phyloP scores from a whole-genome alignment of 176 grass and related monocot species.

The Guadua angustifolia region DNA sequence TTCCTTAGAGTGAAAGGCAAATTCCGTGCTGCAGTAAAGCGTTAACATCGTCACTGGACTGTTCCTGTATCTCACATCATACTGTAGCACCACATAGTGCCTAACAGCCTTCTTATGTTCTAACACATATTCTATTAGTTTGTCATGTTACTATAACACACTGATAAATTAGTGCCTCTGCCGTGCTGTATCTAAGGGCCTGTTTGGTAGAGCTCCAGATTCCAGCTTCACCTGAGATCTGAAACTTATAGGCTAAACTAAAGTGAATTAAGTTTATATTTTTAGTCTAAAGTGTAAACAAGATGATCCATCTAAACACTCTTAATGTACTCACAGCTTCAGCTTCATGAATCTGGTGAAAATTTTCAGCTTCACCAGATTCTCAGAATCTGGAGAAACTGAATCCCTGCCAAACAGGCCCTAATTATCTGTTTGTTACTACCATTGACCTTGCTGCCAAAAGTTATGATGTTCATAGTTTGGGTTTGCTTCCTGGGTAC shows the following conservation, averaged over 20 bases:
- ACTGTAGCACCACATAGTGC: not conserved
- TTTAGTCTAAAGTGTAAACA: too few relatives aligned
- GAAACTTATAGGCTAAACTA: too few relatives aligned
- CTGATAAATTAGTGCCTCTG: not conserved
- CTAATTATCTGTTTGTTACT: constrained; percentile 24
- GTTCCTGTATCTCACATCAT: constrained; percentile 25
- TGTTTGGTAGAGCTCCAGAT: too few relatives aligned
- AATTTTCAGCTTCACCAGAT: too few relatives aligned
- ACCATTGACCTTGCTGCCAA: constrained; percentile 19
- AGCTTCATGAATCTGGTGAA: too few relatives aligned
- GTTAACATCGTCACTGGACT: constrained; percentile 30
- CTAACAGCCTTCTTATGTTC: constrained; percentile 10
- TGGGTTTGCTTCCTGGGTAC: constrained; percentile 5
- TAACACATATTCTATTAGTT: not conserved
- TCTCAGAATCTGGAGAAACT: too few relatives aligned
- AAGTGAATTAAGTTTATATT: too few relatives aligned
- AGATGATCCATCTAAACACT: too few relatives aligned
- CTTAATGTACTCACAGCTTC: too few relatives aligned
- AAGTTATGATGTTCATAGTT: not conserved
- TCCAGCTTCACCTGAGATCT: too few relatives aligned
- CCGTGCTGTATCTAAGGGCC: not conserved
- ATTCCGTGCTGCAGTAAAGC: constrained; percentile 12
- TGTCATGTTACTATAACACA: constrained; percentile 7
- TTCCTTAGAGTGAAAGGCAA: constrained; percentile 51
- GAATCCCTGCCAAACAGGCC: too few relatives aligned